Base-by-base conservation (phyloP, 441 rosid species). In the Populus hybrid region DNA sequence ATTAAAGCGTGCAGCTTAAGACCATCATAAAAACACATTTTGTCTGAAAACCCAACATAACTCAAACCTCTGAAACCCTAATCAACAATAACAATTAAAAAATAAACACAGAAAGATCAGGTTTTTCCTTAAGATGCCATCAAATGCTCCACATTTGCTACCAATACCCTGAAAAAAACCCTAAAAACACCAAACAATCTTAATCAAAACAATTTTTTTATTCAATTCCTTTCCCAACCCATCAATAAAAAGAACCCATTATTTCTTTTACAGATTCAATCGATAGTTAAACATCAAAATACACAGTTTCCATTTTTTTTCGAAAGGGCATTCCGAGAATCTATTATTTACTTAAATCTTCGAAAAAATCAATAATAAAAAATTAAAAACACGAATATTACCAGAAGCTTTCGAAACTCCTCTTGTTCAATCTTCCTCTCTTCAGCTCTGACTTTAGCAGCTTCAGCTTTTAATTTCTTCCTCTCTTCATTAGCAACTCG, bases 401-500 rank as follows among this genome's bases (percentile, higher is more conserved):
- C 97, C 75, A 93, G 87, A 4, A 82, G 72, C 61, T 80, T 82
- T n/a, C 89, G 88, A 74, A 93, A 92, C 86, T 91, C 92, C 69
- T 92, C 78, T 63, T 90, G 78, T 35, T 90, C 91, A 3, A 91
- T 78, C 86, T 79, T 87, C 12, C 98, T 86, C 78, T 93, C 96
- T 79, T 92, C 82, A 10, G 95, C 98, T 75, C 91, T 83, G 61
- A 87, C 87, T 79, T 91, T 91, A 78, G 97, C 97, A n/a, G 89
- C 93, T 74, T 91, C 94, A 12, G 93, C 96, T 70, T 93, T 95
- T 70, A 93, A 82, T 73, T 86, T 88, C 73, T 86, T 82, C 40
- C 93, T 87, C 89, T 93, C 95, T 79, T 95, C 98, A 70, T 91
- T 95, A 9, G 94, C 94, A 19, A 86, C 79, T 79, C 92, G 81